Conservation (phyloP, 805 yeast species). For the Ogataea parapolymorpha region DNA sequence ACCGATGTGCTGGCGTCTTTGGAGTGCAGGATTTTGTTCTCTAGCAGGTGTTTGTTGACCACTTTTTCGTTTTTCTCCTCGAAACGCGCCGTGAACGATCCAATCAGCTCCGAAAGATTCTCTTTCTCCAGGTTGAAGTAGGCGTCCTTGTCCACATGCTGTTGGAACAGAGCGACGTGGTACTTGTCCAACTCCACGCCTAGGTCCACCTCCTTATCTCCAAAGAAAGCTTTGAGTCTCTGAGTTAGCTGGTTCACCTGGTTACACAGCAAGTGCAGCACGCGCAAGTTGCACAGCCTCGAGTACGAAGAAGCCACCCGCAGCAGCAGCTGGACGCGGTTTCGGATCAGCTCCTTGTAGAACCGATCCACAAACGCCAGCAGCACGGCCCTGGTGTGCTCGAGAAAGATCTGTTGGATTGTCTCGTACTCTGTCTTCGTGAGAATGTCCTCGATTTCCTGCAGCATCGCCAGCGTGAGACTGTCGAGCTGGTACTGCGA, state of each 20-base stretch:
- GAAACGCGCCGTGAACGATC: constrained; percentile 43
- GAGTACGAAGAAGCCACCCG: constrained; percentile 61
- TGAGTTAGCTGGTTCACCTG: constrained; percentile 58
- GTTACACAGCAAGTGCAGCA: constrained; percentile 63
- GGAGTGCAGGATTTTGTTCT: constrained; percentile 26
- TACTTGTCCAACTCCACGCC: constrained; percentile 61
- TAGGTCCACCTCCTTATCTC: constrained; percentile 44
- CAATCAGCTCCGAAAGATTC: constrained; percentile 54
- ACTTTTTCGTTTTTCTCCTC: constrained; percentile 37
- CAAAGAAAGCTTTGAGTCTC: constrained; percentile 60
- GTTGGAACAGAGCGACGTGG: constrained; percentile 68
- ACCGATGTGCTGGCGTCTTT: constrained; percentile 21
- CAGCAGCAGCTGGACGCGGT: constrained; percentile 54
- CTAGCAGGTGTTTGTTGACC: constrained; percentile 34
- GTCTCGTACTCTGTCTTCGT: constrained; percentile 64
- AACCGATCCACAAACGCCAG: constrained; percentile 69
- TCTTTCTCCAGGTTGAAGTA: constrained; percentile 73
- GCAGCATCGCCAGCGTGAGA: constrained; percentile 49
- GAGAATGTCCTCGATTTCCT: constrained; percentile 56
- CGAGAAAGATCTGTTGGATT: constrained; percentile 63
- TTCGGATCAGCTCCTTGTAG: constrained; percentile 67
- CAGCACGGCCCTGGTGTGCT: constrained; percentile 59
- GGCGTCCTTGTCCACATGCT: constrained; percentile 59
- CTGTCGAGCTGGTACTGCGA: constrained; percentile 48
- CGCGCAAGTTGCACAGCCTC: constrained; percentile 70